phyloP scores from a whole-genome alignment of 1,284 basidiomycete species.

The Trichosporon coremiiforme region DNA sequence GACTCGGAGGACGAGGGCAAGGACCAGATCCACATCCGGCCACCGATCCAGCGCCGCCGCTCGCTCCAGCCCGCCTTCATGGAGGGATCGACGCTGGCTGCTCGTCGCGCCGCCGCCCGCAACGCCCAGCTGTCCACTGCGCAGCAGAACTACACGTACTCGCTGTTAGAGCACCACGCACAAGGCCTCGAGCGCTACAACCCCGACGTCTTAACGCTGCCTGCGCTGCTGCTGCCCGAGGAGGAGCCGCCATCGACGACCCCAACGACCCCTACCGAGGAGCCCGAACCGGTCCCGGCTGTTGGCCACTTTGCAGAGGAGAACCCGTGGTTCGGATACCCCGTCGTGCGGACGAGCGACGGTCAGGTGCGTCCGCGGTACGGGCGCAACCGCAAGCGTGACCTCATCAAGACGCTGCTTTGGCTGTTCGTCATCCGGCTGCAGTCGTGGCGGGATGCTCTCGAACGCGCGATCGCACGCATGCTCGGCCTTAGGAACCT shows the following conservation, averaged over 20 bases:
- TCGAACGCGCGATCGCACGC: conserved; percentile 39
- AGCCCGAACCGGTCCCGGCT: background rate
- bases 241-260: background rate
- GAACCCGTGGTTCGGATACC: conserved; percentile 57
- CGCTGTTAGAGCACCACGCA: conserved; percentile 49
- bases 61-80: conserved; percentile 39
- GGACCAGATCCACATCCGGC: background rate
- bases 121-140: conserved; percentile 10
- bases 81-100: conserved; percentile 31
- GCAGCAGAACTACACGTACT: conserved; percentile 42
- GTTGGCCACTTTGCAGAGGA: conserved; percentile 18
- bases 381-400: conserved; percentile 52
- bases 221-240: background rate
- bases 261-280: background rate
- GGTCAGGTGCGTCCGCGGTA: conserved; percentile 47
- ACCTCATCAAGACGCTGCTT: conserved; percentile 54
- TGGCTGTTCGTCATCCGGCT: conserved; percentile 55
- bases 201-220: conserved; percentile 16
- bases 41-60: conserved; percentile 21
- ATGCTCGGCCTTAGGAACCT: conserved; percentile 36
- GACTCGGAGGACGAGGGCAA: conserved; percentile 42
- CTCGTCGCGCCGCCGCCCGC: conserved; percentile 28
- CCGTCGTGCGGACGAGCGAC: conserved; percentile 42
- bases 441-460: conserved; percentile 41
- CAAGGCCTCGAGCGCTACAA: conserved; percentile 39